Conservation (phyloP, 2,329 filamentous ascomycete species). For the Thelonectria olida region DNA sequence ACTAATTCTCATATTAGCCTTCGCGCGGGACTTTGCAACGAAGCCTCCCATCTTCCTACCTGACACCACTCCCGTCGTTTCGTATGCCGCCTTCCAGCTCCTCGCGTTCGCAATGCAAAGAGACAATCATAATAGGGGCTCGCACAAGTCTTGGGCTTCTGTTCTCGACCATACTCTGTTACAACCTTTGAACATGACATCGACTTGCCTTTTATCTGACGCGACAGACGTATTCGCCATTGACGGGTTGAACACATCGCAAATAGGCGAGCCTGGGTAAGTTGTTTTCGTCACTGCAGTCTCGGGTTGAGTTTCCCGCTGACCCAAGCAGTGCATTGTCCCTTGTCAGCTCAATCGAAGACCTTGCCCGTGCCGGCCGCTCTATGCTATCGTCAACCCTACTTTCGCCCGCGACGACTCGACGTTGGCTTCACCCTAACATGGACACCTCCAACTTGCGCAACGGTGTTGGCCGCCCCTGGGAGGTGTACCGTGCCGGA, state of each 20-base stretch:
- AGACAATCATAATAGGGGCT: neutral
- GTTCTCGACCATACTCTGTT: constrained; percentile 12
- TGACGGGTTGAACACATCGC: constrained; percentile 16
- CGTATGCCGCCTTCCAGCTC: constrained; percentile 34
- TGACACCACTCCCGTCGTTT: constrained; percentile 30
- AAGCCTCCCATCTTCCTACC: constrained; percentile 29
- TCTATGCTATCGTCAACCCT: constrained; percentile 35
- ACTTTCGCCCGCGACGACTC: constrained; percentile 31
- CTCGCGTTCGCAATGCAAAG: constrained; percentile 31
- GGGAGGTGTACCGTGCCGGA: constrained; percentile 45
- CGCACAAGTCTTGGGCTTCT: neutral
- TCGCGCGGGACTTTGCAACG: constrained; percentile 10
- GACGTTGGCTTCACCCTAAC: constrained; percentile 44
- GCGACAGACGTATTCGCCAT: constrained; percentile 13
- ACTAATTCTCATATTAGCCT: neutral
- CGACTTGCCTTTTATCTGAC: constrained; percentile 9
- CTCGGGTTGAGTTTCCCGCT: accelerated
- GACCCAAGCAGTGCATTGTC: constrained; percentile 17
- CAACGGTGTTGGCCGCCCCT: constrained; percentile 45
- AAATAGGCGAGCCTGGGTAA: constrained; percentile 30
- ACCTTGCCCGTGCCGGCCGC: constrained; percentile 30
- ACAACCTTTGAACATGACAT: constrained; percentile 20
- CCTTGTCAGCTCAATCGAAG: constrained; percentile 28
- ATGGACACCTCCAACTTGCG: constrained; percentile 46
- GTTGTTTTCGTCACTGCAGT: neutral